Base-by-base conservation (phyloP, 495 filamentous ascomycete species). In the Pseudomonodictys pantanalensis region DNA sequence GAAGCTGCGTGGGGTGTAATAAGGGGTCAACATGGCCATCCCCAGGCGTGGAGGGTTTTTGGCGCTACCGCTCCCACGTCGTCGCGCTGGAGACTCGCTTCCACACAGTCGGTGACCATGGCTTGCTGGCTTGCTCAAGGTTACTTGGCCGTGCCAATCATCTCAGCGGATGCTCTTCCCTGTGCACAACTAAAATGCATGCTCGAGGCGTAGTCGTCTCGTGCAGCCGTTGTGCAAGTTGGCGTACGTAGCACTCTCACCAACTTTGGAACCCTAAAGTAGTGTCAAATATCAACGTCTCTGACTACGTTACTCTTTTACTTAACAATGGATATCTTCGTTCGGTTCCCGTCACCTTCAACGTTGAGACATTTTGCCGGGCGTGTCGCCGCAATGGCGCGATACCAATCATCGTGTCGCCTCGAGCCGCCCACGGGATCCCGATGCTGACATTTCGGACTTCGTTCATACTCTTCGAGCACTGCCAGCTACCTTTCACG, bases 41-140 rank as follows among this genome's bases (percentile, higher is more conserved):
- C 50, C 51, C 25, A 42, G 50, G 58, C 41, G 24, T 56, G 20
- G 35, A 35, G 17, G 43, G n/a, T n/a, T n/a, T 56, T 35, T 41
- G 50, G 51, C n/a, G 47, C 23, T 51, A 38, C 39, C 42, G 49
- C 39, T 53, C 52, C 63, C 58, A 62, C 52, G 58, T 61, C 58
- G 45, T 42, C 50, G 52, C 49, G 28, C 53, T 58, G 58, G 63
- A 49, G 58, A 49, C 52, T 60, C 63, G 63, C 28, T 57, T 61
- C 63, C 63, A 58, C 7, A 10, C 46, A 35, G 58, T 62, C 54
- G 63, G 63, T n/a, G 20, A 28, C 1, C 4, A 25, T 56, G 56
- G 62, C 62, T 56, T 56, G 62, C 61, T 25, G 33, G 52, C 39
- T 42, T 42, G 23, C 51, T 15, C 25, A 28, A 9, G 58, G 3